Conservation (phyloP, 257 asterid species). For the Capsicum chinense region DNA sequence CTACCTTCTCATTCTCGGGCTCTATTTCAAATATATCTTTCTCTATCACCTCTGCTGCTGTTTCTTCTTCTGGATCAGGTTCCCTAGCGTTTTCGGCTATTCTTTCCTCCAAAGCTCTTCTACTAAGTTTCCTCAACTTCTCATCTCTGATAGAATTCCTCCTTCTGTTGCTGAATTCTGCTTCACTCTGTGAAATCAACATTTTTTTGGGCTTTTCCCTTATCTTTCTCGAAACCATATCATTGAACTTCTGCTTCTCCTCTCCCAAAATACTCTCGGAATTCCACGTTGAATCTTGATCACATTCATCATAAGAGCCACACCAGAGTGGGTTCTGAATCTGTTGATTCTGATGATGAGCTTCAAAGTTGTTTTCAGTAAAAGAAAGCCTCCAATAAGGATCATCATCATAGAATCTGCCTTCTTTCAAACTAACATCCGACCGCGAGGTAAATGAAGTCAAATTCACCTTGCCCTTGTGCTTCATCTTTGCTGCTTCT, state of each 20-base stretch:
- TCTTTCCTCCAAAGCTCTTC: conserved; percentile 34
- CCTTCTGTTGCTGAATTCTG: conserved; percentile 35
- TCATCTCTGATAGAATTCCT: conserved; percentile 32
- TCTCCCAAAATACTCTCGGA: conserved; percentile 34
- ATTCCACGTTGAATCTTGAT: conserved; percentile 39
- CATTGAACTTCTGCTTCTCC: conserved; percentile 39
- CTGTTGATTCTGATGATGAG: conserved; percentile 29
- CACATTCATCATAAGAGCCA: conserved; percentile 45
- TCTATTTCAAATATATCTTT: conserved; percentile 46
- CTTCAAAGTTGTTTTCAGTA: conserved; percentile 45
- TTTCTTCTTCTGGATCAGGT: conserved; percentile 18
- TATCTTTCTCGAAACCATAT: conserved; percentile 46
- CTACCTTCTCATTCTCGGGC: conserved; percentile 29
- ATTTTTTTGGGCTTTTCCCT: conserved; percentile 37
- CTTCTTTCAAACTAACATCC: conserved; percentile 36
- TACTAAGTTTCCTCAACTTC: conserved; percentile 29
- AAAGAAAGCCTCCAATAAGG: conserved; percentile 73
- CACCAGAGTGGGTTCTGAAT: conserved; percentile 45
- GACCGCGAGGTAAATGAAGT: conserved; percentile 30
- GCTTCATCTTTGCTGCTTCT: conserved; percentile 31
- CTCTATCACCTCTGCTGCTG: conserved; percentile 27
- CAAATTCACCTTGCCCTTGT: conserved; percentile 30
- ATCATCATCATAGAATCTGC: conserved; percentile 65
- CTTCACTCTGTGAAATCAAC: conserved; percentile 30
- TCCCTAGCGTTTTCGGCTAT: conserved; percentile 28